A percentile compares a stretch with the other conserved stretches of the same genome.
Evolutionary conservation across 176 grass and related monocot genomes (phyloP).

Genomic region (Paspalum notatum): DNA sequence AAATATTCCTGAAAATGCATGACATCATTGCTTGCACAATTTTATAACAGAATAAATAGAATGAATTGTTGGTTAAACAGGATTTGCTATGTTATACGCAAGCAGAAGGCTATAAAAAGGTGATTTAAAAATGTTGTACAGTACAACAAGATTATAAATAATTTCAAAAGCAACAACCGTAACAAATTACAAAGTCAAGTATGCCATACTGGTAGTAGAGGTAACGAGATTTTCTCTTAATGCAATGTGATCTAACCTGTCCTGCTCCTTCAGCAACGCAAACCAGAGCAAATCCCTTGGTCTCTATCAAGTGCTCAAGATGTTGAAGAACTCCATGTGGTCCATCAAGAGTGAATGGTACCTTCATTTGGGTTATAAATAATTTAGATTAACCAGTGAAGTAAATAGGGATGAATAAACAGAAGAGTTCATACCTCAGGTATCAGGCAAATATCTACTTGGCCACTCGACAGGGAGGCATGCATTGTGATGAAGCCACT

Average conservation of each 20-base stretch:
- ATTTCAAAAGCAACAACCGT: neutral
- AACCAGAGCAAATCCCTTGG: conserved; percentile 86
- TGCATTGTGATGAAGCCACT: conserved; percentile 99
- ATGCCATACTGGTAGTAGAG: neutral
- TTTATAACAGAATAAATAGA: conserved; percentile 9
- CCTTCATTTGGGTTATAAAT: conserved; percentile 52
- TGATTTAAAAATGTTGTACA: neutral
- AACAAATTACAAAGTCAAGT: conserved; percentile 1
- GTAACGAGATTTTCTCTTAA: conserved; percentile 18
- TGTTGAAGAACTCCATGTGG: conserved; percentile 75
- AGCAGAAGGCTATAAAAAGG: neutral
- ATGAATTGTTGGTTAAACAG: neutral
- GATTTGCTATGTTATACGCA: neutral
- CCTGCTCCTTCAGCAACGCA: conserved; percentile 97
- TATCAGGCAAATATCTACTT: conserved; percentile 92
- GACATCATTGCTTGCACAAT: neutral
- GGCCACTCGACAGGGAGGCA: conserved; percentile 94
- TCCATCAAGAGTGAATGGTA: conserved; percentile 84
- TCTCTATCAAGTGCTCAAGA: conserved; percentile 85
- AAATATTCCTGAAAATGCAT: conserved; percentile 71
- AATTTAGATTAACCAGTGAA: conserved; percentile 27
- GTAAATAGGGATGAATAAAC: conserved; percentile 25
- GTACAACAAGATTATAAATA: neutral
- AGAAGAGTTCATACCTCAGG: conserved; percentile 74
- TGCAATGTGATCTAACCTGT: conserved; percentile 59